Conservation (phyloP, 345 rosid genomes). For the Gossypioides kirkii region DNA sequence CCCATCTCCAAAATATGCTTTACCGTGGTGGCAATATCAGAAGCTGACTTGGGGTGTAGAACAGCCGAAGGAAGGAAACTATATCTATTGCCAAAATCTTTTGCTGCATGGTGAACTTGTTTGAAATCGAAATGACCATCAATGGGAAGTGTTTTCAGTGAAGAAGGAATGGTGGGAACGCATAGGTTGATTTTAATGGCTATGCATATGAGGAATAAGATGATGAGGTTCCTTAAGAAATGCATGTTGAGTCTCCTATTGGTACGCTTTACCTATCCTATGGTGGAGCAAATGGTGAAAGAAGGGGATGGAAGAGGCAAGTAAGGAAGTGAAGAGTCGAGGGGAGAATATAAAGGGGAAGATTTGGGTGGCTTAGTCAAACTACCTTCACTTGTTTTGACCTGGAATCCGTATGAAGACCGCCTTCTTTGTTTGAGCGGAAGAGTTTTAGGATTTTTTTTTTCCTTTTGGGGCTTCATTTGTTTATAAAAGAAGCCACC, state of each 20-base stretch:
- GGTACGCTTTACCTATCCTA: too few species aligned
- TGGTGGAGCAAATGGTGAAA: too few species aligned
- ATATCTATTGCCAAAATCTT: conserved; percentile 75
- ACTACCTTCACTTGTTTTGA: conserved; percentile 43
- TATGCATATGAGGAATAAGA: conserved; percentile 59
- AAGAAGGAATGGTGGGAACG: conserved; percentile 55
- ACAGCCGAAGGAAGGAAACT: conserved; percentile 70
- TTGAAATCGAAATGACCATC: conserved; percentile 69
- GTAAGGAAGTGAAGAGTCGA: conserved; percentile 33
- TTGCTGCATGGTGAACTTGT: conserved; percentile 63
- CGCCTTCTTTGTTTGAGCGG: conserved; percentile 42
- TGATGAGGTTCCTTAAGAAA: conserved; percentile 45
- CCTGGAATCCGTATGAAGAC: conserved; percentile 36
- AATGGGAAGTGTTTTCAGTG: conserved; percentile 51
- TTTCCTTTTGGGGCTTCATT: conserved; percentile 33
- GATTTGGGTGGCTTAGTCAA: conserved; percentile 55
- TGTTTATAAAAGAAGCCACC: conserved; percentile 45
- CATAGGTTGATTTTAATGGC: conserved; percentile 51
- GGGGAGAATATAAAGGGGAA: conserved; percentile 50
- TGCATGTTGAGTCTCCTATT: conserved; percentile 25
- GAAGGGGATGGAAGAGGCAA: conserved; percentile 22
- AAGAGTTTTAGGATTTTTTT: conserved; percentile 46
- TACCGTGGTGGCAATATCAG: conserved; percentile 68
- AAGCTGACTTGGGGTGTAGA: conserved; percentile 70
- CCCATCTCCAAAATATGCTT: conserved; percentile 85